Evolutionary conservation across 2,329 filamentous ascomycete species (phyloP).

Genomic region (Colletotrichum sp.): DNA sequence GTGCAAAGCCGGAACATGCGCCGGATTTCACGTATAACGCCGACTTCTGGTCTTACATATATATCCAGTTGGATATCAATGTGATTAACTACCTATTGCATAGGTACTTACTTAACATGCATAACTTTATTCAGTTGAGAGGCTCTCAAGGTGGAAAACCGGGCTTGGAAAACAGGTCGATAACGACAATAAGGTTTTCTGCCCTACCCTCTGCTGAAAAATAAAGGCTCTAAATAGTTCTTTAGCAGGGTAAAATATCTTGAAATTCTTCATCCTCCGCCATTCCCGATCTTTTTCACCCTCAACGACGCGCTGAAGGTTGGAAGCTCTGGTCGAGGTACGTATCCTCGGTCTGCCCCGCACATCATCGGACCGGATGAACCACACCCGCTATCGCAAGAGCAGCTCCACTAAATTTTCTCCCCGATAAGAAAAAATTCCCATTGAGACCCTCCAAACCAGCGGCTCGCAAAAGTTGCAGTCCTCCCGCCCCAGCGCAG

Average conservation of each 20-base stretch:
- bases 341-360: not conserved
- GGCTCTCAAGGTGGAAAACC: not conserved
- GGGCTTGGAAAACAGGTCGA: not conserved
- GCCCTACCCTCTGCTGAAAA: not conserved
- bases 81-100: not conserved
- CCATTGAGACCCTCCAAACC: not conserved
- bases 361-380: slow-evolving; percentile 2
- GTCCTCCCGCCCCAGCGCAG: not conserved
- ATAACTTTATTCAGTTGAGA: not conserved
- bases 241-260: not conserved
- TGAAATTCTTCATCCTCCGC: not conserved
- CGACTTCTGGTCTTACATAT: too few relatives aligned
- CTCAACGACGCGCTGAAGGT: too few relatives aligned
- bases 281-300: too few relatives aligned
- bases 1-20: not conserved
- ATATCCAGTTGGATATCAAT: not conserved
- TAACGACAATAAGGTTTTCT: not conserved
- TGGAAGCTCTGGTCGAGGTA: not conserved
- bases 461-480: not conserved
- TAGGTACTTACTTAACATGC: not conserved
- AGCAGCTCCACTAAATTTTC: not conserved
- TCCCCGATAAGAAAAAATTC: slow-evolving; percentile 21
- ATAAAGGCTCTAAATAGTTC: not conserved
- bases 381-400: slow-evolving; percentile 3
- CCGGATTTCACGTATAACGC: too few relatives aligned